Base-by-base conservation (phyloP, 2,329 filamentous ascomycete genomes). In the Ceratocystis variospora region DNA sequence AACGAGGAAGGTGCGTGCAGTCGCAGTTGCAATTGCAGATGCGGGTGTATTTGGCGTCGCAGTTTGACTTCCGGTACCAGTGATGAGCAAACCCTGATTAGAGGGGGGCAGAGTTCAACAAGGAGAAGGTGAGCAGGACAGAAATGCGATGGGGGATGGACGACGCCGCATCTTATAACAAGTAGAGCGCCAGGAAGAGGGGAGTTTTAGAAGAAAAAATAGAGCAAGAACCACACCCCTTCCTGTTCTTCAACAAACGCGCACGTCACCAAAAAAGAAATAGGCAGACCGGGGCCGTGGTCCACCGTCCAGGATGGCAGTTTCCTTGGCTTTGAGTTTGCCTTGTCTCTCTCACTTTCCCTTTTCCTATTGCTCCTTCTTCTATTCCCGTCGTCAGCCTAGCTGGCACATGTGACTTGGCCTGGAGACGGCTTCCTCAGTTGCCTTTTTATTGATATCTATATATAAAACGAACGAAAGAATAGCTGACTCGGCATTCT, bases 51-150 rank as follows among this genome's bases (percentile, higher is more conserved):
- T 15, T 41, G 3, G 37, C 37, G 37, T 41, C 37, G 12, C 37
- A 41, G 37, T 28, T 59, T 37, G 55, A 59, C 55, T 59, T 37
- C 28, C 33, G 28, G 33, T 59, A n/a, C 55, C 22, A 12, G 7
- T 59, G 28, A 37, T 59, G 55, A 59, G 33, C 55, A 31, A 59
- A 59, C 55, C 28, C 55, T 59, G 55, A 59, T 59, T 33, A 3
- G 37, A 41, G 37, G 37, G 55, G 22, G 22, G 28, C 15, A 37
- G 5, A 19, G 25, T 59, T 37, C 55, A 59, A 33, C 33, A n/a
- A 62, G 37, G 61, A 62, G 61, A 62, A 25, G 37, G n/a, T 62
- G 61, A 45, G 17, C 37, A 46, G 19, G 61, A 62, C n/a, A 25
- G 25, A 41, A 25, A 46, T 22, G 28, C 25, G 33, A 44, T 17